Conservation (phyloP, 805 yeast species). For the Candida awuae region DNA sequence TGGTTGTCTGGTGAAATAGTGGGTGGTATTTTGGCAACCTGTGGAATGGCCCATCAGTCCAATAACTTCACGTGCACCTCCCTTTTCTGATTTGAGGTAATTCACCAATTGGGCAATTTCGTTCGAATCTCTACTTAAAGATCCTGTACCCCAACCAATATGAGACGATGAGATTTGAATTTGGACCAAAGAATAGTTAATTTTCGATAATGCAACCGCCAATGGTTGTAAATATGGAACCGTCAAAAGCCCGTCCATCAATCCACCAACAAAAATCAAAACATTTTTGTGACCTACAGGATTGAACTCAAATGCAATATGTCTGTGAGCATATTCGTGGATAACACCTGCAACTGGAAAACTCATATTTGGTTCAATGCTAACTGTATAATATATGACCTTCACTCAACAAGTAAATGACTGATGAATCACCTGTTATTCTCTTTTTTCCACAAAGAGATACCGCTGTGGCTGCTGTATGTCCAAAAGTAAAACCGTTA, state of each 20-base stretch:
- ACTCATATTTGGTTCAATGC: background rate
- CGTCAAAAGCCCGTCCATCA: slow-evolving; percentile 60
- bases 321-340: slow-evolving; percentile 37
- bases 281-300: slow-evolving; percentile 35
- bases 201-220: slow-evolving; percentile 30
- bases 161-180: slow-evolving; percentile 49
- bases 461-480: too few species aligned
- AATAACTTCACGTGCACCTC: slow-evolving; percentile 39
- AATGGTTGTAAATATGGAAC: slow-evolving; percentile 58
- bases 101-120: slow-evolving; percentile 50
- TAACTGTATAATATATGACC: background rate
- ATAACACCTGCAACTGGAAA: slow-evolving; percentile 31
- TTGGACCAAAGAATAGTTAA: slow-evolving; percentile 57
- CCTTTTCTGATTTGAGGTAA: slow-evolving; percentile 41
- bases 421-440: too few species aligned
- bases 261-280: slow-evolving; percentile 64
- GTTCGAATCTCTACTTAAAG: slow-evolving; percentile 47
- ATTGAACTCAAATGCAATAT: slow-evolving; percentile 51
- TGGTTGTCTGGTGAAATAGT: slow-evolving; percentile 41
- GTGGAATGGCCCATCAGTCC: slow-evolving; percentile 80
- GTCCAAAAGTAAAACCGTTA: too few species aligned
- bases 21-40: slow-evolving; percentile 72
- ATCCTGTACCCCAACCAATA: slow-evolving; percentile 69
- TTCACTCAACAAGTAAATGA: too few species aligned
- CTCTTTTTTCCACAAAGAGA: too few species aligned